These are phyloP conservation scores for Sporothrix mexicana DNA, from an alignment of 2,329 filamentous ascomycete species.

Conservation along the genomic window DNA sequence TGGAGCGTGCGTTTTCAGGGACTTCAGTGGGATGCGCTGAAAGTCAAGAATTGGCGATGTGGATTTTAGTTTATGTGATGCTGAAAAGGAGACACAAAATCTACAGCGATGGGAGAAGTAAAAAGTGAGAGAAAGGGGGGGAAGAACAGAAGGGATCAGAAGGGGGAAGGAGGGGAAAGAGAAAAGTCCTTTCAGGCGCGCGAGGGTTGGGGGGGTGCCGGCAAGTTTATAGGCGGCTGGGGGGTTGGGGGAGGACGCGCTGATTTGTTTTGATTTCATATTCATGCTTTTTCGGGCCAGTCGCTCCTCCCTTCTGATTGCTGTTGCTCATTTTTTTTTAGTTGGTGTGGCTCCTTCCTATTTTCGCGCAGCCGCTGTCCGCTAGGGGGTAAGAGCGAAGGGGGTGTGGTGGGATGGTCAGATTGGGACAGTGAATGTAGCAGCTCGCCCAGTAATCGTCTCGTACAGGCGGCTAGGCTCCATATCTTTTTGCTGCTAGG, in stretches of 20 bases:
- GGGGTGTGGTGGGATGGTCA: not conserved
- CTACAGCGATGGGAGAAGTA: slow-evolving; percentile 22
- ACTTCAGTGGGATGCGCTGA: slow-evolving; percentile 37
- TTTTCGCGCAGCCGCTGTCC: slow-evolving; percentile 19
- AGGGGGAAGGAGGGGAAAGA: slow-evolving; percentile 25
- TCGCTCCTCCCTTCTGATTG: slow-evolving; percentile 27
- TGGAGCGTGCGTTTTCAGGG: not conserved
- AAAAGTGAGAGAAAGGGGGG: slow-evolving; percentile 1
- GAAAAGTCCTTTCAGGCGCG: slow-evolving; percentile 33
- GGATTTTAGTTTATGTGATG: slow-evolving; percentile 34
- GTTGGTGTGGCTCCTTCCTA: slow-evolving; percentile 28
- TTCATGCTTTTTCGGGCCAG: slow-evolving; percentile 28
- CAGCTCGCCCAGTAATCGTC: not conserved
- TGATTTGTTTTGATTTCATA: slow-evolving; percentile 38
- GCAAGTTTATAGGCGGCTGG: slow-evolving; percentile 40
- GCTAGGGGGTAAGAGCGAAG: not conserved
- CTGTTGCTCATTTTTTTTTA: slow-evolving; percentile 13
- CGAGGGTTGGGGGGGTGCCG: slow-evolving; percentile 37
- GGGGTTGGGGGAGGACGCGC: slow-evolving; percentile 37
- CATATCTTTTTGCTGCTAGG: slow-evolving; percentile 25
- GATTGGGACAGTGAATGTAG: not conserved
- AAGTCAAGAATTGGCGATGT: slow-evolving; percentile 33
- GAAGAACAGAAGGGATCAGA: slow-evolving; percentile 27
- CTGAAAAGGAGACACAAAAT: slow-evolving; percentile 25
- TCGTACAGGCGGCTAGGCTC: slow-evolving; percentile 23